phyloP scores from a whole-genome alignment of 2,329 filamentous ascomycete species.

The Beauveria pseudobassiana region DNA sequence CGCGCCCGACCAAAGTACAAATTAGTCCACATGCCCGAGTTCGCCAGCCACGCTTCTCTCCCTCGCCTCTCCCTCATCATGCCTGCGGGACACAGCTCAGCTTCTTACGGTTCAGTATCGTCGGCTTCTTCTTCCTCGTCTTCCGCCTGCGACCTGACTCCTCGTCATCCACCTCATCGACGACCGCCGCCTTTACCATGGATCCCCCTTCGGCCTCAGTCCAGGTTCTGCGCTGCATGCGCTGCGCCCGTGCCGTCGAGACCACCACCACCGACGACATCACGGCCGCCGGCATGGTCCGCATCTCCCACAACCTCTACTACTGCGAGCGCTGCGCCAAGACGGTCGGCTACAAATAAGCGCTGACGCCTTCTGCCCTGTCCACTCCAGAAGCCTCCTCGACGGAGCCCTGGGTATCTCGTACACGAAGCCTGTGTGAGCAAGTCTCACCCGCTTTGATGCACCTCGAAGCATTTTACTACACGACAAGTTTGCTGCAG shows the following conservation, averaged over 20 bases:
- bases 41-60: slow-evolving; percentile 1
- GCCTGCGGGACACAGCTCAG: slow-evolving; percentile 20
- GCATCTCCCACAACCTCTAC: slow-evolving; percentile 58
- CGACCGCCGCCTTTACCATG: slow-evolving; percentile 34
- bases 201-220: slow-evolving; percentile 46
- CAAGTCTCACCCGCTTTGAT: background rate
- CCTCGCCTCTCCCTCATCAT: slow-evolving; percentile 15
- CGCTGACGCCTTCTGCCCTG: background rate
- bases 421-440: background rate
- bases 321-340: slow-evolving; percentile 58
- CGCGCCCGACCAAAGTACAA: slow-evolving; percentile 1
- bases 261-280: slow-evolving; percentile 54
- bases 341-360: slow-evolving; percentile 56
- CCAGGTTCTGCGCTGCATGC: slow-evolving; percentile 54
- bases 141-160: slow-evolving; percentile 38
- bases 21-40: slow-evolving; percentile 9
- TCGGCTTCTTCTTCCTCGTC: slow-evolving; percentile 21
- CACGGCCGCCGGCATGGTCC: slow-evolving; percentile 53
- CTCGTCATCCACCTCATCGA: slow-evolving; percentile 24
- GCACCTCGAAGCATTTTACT: background rate
- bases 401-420: background rate
- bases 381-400: background rate
- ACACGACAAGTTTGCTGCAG: background rate
- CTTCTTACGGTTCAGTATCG: slow-evolving; percentile 27
- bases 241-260: slow-evolving; percentile 53